Base-by-base conservation (phyloP, 345 rosid species). In the Luvunga scandens region DNA sequence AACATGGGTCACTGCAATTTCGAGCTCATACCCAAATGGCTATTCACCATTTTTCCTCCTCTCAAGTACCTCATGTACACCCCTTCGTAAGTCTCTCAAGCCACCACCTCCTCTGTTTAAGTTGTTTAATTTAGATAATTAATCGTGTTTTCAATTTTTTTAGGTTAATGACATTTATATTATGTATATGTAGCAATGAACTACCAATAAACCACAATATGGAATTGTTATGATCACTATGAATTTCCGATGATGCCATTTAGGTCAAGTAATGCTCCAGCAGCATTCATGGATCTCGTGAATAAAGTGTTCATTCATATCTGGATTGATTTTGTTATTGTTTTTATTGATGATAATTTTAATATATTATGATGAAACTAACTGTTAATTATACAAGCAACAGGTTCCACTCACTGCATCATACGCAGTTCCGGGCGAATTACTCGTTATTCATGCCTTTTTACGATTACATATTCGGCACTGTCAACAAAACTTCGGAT, bases 1-100 rank as follows among this genome's bases (percentile, higher is more conserved):
- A 87, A 93, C 66, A 79, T 94, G 93, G 98, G 98, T 3, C 97
- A 94, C 68, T 91, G 97, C 88, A 94, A 94, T 78, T 89, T 91
- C 59, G 97, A 94, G 87, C 73, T 93, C 85, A 73, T 93, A 70
- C 97, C 97, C 0, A 82, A 27, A 19, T 71, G 78, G 55, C 25
- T 90, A 71, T 94, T 94, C 87, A 66, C 87, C 33, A 14, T 87
- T 48, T 88, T 88, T 62, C 97, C 94, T 8, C 92, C 89, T 33
- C 91, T 94, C 78, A 93, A 94, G 81, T 89, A 84, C 80, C 79
- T 94, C 64, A 81, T 88, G 85, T 92, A 94, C 81, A 93, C 98
- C 30, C 89, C 91, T 0, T 88, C 94, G 88, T 90, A 88, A 81
- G 93, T 82, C 57, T 6, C 16, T 55, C 9, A 1, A 9, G 1